Percentiles rank a stretch among this genome's conserved stretches.
Conservation (phyloP, 345 rosid genomes). For the Noccaea bulbosa region DNA sequence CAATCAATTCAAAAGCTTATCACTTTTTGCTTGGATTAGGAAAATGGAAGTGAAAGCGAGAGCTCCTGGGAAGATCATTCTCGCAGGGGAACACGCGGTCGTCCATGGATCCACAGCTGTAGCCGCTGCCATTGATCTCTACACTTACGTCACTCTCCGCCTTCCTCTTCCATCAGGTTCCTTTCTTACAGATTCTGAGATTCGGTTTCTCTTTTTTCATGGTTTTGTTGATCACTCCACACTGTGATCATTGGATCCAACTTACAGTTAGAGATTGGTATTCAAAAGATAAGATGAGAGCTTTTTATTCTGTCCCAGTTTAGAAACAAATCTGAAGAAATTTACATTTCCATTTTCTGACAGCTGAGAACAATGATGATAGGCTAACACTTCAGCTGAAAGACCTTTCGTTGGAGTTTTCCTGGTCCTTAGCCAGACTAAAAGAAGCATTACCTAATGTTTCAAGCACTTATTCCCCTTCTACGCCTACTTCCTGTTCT, state of each 20-base stretch:
- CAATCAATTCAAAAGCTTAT: neutral
- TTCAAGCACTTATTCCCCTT: conserved; percentile 50
- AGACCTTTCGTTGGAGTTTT: conserved; percentile 67
- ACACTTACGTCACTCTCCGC: conserved; percentile 62
- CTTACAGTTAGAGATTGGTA: neutral
- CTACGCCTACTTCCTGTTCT: conserved; percentile 65
- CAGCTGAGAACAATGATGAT: conserved; percentile 60
- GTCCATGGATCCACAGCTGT: conserved; percentile 95
- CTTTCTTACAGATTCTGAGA: neutral
- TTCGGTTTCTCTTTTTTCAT: neutral
- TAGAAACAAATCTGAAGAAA: conserved; percentile 16
- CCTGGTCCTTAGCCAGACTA: conserved; percentile 74
- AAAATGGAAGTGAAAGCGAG: conserved; percentile 88
- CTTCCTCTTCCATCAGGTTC: conserved; percentile 61
- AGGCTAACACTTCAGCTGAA: conserved; percentile 63
- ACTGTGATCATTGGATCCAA: conserved; percentile 2
- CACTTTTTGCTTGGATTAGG: conserved; percentile 20
- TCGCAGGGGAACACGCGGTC: conserved; percentile 94
- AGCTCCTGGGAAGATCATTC: conserved; percentile 97
- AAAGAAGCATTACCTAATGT: conserved; percentile 55
- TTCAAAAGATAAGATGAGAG: conserved; percentile 21
- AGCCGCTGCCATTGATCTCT: conserved; percentile 90
- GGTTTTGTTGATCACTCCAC: conserved; percentile 11
- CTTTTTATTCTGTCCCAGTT: neutral
- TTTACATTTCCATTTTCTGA: conserved; percentile 26